A percentile compares a stretch with the other conserved stretches of the same genome.
phyloP scores from a whole-genome alignment of 352 stramenopile species.

The Globisporangium orthogonon region DNA sequence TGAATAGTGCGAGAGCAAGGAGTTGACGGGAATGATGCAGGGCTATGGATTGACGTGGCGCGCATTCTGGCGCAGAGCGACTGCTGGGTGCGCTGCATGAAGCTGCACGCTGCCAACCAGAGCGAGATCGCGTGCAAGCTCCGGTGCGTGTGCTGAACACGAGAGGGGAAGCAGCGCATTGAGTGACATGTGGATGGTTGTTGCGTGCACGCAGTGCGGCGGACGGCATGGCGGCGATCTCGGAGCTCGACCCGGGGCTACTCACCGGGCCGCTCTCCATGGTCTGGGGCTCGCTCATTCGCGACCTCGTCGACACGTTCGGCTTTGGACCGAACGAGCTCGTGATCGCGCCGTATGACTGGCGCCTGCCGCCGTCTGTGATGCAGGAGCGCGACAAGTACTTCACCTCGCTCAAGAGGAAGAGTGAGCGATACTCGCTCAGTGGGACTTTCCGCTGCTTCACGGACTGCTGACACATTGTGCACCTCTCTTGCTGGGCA shows the following conservation, averaged over 20 bases:
- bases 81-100: constrained; percentile 76
- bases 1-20: no score
- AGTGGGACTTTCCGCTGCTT: no score
- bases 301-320: constrained; percentile 67
- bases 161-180: no score
- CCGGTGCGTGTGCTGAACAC: constrained; percentile 19
- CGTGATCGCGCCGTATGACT: constrained; percentile 75
- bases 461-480: not conserved
- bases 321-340: constrained; percentile 58
- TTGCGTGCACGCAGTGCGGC: constrained; percentile 23
- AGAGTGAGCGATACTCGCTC: constrained; percentile 30
- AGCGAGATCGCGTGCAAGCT: constrained; percentile 72
- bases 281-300: constrained; percentile 61
- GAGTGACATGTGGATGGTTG: no score
- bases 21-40: constrained; percentile 12
- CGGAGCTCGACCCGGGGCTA: constrained; percentile 69
- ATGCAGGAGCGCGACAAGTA: constrained; percentile 71
- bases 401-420: constrained; percentile 64
- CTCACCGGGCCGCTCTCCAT: constrained; percentile 67
- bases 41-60: constrained; percentile 66
- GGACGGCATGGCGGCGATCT: constrained; percentile 53
- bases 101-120: constrained; percentile 60
- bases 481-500: constrained; percentile 5
- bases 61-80: constrained; percentile 66
- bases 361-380: constrained; percentile 63